Percentiles rank a stretch among this genome's conserved stretches.
phyloP scores from a whole-genome alignment of 768 basidiomycete genomes.

The Boletus pseudo-olivaceus region DNA sequence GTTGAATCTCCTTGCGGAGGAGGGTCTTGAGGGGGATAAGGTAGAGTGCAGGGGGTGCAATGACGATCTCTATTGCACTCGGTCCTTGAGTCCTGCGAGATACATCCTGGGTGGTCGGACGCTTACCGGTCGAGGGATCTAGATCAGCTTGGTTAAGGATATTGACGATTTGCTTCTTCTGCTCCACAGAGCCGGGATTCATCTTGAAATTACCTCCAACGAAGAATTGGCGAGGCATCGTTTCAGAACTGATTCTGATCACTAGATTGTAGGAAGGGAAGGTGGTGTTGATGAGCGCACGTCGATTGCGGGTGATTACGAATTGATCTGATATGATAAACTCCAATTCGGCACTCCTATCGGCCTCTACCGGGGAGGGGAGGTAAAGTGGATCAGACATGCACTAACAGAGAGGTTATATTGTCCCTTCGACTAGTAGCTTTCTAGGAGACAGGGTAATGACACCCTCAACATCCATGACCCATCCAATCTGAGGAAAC shows the following conservation, averaged over 20 bases:
- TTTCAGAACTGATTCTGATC: conserved; percentile 2
- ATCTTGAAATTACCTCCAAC: conserved; percentile 99
- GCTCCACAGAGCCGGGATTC: conserved; percentile 71
- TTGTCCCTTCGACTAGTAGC: background rate
- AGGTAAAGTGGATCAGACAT: background rate
- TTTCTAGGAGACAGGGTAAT: background rate
- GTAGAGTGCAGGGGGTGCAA: conserved; percentile 89
- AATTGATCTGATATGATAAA: conserved; percentile 1
- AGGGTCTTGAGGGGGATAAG: conserved; percentile 66
- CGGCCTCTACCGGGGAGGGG: conserved; percentile 4
- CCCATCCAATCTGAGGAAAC: background rate
- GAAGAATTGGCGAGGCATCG: conserved; percentile 83
- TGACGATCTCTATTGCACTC: conserved; percentile 71
- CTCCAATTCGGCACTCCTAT: background rate
- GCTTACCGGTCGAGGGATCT: conserved; percentile 71
- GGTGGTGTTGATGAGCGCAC: background rate
- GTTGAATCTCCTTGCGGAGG: conserved; percentile 64
- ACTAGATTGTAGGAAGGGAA: background rate
- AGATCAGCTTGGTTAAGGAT: conserved; percentile 76
- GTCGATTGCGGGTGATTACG: background rate
- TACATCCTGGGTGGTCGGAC: background rate
- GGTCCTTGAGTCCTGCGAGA: conserved; percentile 9
- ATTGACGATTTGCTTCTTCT: conserved; percentile 63
- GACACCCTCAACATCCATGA: background rate
- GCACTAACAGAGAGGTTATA: too few species aligned